Base-by-base conservation (phyloP, 257 asterid species). In the Nicotiana sylvestris region DNA sequence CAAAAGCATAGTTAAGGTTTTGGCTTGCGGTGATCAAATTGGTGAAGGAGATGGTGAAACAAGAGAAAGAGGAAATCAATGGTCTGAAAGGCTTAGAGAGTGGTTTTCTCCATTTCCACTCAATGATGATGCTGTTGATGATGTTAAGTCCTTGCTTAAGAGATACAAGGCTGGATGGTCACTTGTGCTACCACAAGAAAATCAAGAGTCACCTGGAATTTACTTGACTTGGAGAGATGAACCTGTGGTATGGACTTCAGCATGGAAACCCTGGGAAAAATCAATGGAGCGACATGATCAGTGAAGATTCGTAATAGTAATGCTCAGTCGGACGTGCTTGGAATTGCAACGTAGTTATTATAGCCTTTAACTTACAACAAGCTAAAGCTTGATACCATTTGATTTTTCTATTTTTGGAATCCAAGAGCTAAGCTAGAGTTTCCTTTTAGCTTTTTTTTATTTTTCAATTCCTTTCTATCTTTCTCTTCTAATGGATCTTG, bases 201-300 rank as follows among this genome's bases (percentile, higher is more conserved):
- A 86, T 25, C 88, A 87, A 62, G 88, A 80, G 4, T 39, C 83
- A 70, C 46, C 85, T 5, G 95, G 97, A 39, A 72, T 94, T 81
- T 90, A 89, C 86, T 89, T 94, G 90, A 84, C 90, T 51, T 96
- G 98, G 98, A 93, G 93, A 88, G 94, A 94, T 33, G 95, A 94
- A 66, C 87, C 92, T 62, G 98, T 91, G 4, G 92, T 96, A 4
- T 96, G 98, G 99, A 92, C 97, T 39, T 93, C 98, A 53, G 90
- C 94, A 2, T 96, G 99, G 99, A 94, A 94, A 81, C 93, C 94
- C 80, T 90, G 82, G 35, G 27, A 78, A 79, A 74, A 74, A 74
- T 27, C 15, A 49, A 13, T 74, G 25, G 43, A 49, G 6, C 35
- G 8, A 25, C 15, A 43, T 70, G 37, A 21, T 43, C 58, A 70